These are phyloP conservation scores for Cyberlindnera misumaiensis DNA, from an alignment of 805 yeast species.

Conservation along the genomic window DNA sequence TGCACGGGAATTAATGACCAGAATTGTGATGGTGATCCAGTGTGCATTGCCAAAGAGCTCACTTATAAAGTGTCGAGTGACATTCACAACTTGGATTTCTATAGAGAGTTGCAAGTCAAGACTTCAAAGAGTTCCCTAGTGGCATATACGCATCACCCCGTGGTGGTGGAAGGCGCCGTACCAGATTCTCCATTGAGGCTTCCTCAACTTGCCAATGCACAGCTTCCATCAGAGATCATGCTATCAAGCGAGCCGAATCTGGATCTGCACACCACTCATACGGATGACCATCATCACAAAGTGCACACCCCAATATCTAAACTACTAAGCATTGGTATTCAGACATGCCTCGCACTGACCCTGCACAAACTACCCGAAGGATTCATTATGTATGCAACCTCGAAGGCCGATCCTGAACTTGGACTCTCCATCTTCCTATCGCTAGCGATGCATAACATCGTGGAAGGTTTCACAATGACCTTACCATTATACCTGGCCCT, in stretches of 20 bases:
- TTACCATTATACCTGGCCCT: conserved; percentile 81
- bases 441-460: conserved; percentile 80
- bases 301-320: conserved; percentile 70
- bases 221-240: conserved; percentile 9
- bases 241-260: conserved; percentile 19
- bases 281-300: conserved; percentile 68
- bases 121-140: conserved; percentile 14
- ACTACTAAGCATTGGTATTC: conserved; percentile 81
- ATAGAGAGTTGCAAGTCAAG: conserved; percentile 11
- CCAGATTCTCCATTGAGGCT: background rate
- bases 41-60: conserved; percentile 13
- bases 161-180: background rate
- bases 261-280: conserved; percentile 25
- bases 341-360: conserved; percentile 81
- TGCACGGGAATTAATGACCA: conserved; percentile 19
- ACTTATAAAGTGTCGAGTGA: conserved; percentile 20
- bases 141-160: conserved; percentile 15
- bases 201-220: conserved; percentile 1
- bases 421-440: conserved; percentile 82
- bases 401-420: conserved; percentile 55
- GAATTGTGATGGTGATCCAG: conserved; percentile 15
- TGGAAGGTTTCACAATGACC: conserved; percentile 93
- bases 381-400: conserved; percentile 75
- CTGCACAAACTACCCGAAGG: conserved; percentile 96
- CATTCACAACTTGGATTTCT: conserved; percentile 21